Conservation (phyloP, 495 filamentous ascomycete genomes). For the Penicillium pancosmium region DNA sequence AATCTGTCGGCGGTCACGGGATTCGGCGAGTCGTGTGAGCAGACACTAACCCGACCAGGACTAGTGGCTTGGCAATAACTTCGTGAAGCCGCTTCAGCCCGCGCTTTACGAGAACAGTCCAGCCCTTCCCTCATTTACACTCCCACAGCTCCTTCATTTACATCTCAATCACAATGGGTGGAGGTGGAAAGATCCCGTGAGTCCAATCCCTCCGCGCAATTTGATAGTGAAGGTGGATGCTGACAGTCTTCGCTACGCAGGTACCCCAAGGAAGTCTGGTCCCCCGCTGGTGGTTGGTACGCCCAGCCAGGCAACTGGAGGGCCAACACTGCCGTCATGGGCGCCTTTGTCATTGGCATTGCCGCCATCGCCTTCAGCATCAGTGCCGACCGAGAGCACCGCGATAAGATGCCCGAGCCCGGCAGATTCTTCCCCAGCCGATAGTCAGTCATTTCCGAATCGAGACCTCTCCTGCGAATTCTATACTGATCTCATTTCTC, state of each 20-base stretch:
- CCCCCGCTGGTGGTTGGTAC: conserved; percentile 97
- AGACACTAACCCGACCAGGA: conserved; percentile 37
- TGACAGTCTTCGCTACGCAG: conserved; percentile 49
- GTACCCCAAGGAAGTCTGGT: conserved; percentile 99
- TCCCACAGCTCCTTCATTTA: conserved; percentile 29
- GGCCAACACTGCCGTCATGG: conserved; percentile 85
- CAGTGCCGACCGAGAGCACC: conserved; percentile 80
- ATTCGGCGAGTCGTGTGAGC: conserved; percentile 38
- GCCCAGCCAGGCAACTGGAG: conserved; percentile 93
- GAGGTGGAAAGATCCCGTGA: conserved; percentile 88
- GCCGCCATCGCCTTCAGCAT: conserved; percentile 73
- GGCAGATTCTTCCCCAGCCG: conserved; percentile 92
- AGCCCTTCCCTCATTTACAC: conserved; percentile 28
- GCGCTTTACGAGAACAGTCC: conserved; percentile 24
- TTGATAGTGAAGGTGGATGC: conserved; percentile 12
- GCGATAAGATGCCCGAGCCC: conserved; percentile 83
- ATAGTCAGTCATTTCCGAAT: conserved; percentile 65
- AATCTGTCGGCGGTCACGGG: conserved; percentile 52
- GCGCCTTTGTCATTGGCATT: conserved; percentile 71
- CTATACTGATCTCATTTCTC: conserved; percentile 23
- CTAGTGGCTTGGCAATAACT: conserved; percentile 35
- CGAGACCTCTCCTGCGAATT: conserved; percentile 5
- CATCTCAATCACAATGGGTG: conserved; percentile 48
- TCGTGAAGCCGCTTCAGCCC: conserved; percentile 33
- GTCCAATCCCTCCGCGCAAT: conserved; percentile 24